phyloP scores from a whole-genome alignment of 2,329 filamentous ascomycete species.

The Penicillium hesseltinei region DNA sequence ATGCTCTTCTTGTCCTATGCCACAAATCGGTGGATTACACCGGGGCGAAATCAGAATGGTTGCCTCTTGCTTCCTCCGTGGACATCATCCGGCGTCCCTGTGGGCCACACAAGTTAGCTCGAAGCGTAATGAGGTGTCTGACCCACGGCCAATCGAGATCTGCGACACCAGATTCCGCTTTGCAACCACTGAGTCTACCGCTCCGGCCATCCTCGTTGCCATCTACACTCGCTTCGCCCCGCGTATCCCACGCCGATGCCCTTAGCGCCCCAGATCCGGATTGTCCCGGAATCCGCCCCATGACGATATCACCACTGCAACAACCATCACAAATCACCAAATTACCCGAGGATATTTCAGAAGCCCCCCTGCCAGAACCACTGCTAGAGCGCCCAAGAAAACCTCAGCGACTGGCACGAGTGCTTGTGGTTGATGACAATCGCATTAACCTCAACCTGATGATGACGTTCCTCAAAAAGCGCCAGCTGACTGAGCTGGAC shows the following conservation, averaged over 20 bases:
- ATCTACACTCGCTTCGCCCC: not conserved
- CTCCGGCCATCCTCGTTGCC: constrained; percentile 8
- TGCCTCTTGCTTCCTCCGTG: constrained; percentile 32
- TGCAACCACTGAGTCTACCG: constrained; percentile 15
- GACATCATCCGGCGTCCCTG: constrained; percentile 42
- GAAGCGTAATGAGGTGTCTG: constrained; percentile 34
- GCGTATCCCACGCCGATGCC: not conserved
- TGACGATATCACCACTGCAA: not conserved
- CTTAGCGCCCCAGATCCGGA: not conserved
- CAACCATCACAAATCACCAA: constrained; percentile 9
- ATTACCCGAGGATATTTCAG: constrained; percentile 9
- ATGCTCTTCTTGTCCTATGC: constrained; percentile 40
- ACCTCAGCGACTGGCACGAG: constrained; percentile 21
- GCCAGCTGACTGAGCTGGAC: constrained; percentile 34
- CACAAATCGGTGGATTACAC: constrained; percentile 38
- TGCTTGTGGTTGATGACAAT: constrained; percentile 49
- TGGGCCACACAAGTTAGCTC: constrained; percentile 43
- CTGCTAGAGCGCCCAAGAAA: constrained; percentile 10
- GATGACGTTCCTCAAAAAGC: constrained; percentile 45
- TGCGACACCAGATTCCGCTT: constrained; percentile 13
- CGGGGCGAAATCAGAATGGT: constrained; percentile 28
- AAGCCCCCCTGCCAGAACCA: constrained; percentile 14
- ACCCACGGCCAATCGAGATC: constrained; percentile 16
- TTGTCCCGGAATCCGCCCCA: not conserved
- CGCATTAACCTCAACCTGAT: constrained; percentile 47